Evolutionary conservation across 2,329 filamentous ascomycete genomes (phyloP).

Genomic region (Epichloe glyceriae): DNA sequence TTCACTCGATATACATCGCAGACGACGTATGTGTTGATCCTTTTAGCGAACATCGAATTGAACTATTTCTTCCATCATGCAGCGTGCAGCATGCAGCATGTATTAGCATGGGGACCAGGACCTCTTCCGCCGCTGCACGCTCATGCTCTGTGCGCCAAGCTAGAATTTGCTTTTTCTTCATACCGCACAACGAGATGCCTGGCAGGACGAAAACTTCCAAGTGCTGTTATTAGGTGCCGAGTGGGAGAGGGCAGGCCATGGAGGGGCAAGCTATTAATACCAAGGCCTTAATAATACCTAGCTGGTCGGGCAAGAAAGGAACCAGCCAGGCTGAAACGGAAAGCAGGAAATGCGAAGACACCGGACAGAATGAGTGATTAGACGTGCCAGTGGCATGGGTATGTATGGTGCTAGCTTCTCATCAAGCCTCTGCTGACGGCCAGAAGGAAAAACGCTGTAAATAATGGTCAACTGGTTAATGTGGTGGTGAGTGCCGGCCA

Average conservation of each 20-base stretch:
- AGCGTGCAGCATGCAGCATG: not conserved
- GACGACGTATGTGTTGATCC: too few species aligned
- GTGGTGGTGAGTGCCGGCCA: too few species aligned
- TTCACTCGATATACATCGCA: too few species aligned
- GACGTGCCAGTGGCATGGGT: not conserved
- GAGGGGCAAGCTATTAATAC: not conserved
- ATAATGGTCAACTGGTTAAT: too few species aligned
- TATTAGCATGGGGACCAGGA: too few species aligned
- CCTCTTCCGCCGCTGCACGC: not conserved
- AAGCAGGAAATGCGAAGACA: not conserved
- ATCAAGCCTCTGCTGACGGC: not conserved
- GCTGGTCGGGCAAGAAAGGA: not conserved
- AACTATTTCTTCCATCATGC: not conserved
- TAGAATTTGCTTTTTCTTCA: not conserved
- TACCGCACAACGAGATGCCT: not conserved
- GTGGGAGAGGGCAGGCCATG: not conserved
- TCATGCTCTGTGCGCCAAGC: not conserved
- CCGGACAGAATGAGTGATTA: not conserved
- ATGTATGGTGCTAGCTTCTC: not conserved
- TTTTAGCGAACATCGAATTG: too few species aligned
- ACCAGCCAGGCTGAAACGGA: too few species aligned
- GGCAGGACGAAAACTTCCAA: not conserved
- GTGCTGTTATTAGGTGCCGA: too few species aligned
- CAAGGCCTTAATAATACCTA: not conserved
- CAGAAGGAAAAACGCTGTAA: conserved; percentile 1